phyloP scores from a whole-genome alignment of 148 eudicot genomes.

The Selenicereus undatus region DNA sequence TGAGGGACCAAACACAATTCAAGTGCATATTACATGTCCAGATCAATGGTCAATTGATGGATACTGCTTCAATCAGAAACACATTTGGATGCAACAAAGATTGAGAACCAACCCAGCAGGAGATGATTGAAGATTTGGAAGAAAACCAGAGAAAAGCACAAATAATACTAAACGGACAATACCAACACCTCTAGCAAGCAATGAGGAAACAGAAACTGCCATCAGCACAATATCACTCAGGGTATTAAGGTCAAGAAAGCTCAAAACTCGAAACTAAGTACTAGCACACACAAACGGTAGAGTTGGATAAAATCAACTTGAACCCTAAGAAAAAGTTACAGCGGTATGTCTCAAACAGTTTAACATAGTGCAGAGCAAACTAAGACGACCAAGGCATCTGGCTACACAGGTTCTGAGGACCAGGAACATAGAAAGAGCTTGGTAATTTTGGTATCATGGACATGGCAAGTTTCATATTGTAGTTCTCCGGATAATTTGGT shows the following conservation, averaged over 20 bases:
- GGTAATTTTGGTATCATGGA: slow-evolving; percentile 60
- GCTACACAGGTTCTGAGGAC: slow-evolving; percentile 64
- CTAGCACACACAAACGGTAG: slow-evolving; percentile 12
- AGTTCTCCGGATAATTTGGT: slow-evolving; percentile 60
- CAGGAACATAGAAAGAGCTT: slow-evolving; percentile 42
- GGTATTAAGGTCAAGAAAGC: slow-evolving; percentile 11
- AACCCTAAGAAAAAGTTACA: slow-evolving; percentile 27
- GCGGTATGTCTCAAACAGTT: slow-evolving; percentile 18
- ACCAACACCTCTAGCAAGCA: background rate
- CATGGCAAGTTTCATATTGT: slow-evolving; percentile 64
- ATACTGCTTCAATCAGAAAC: background rate
- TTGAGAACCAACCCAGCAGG: background rate
- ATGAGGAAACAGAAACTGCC: background rate
- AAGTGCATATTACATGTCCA: background rate
- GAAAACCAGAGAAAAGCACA: background rate
- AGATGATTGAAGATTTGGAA: background rate
- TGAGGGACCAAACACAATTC: too few relatives aligned
- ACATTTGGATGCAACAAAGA: background rate
- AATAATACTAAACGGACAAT: background rate
- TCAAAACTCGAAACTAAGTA: slow-evolving; percentile 23
- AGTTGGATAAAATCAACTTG: slow-evolving; percentile 16
- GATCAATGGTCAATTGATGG: background rate
- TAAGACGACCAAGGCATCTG: slow-evolving; percentile 40
- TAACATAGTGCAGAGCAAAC: slow-evolving; percentile 23
- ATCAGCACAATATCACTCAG: background rate